phyloP scores from a whole-genome alignment of 768 basidiomycete genomes.

The Tulasnella calospora region DNA sequence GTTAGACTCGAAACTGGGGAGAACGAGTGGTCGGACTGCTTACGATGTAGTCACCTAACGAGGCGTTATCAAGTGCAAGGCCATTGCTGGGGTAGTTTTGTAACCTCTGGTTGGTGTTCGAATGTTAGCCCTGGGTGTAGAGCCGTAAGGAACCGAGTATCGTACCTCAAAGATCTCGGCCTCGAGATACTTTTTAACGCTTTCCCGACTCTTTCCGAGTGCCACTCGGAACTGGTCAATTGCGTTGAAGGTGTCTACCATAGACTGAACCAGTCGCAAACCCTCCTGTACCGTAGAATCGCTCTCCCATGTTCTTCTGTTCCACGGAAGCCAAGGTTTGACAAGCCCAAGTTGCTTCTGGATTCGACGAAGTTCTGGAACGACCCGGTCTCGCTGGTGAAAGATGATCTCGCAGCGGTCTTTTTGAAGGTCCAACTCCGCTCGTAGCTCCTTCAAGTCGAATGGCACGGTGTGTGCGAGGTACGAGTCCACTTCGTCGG shows the following conservation, averaged over 20 bases:
- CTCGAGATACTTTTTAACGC: neutral
- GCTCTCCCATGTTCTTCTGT: neutral
- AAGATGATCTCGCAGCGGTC: neutral
- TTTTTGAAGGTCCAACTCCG: neutral
- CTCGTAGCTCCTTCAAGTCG: neutral
- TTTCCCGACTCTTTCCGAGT: neutral
- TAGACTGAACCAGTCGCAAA: neutral
- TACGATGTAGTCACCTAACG: neutral
- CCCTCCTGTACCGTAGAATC: neutral
- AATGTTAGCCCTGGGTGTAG: neutral
- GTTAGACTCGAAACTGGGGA: neutral
- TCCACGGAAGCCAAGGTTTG: neutral
- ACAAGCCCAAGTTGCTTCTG: neutral
- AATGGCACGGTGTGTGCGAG: neutral
- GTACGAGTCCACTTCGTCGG: constrained; percentile 3
- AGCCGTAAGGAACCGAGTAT: neutral
- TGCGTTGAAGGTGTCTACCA: neutral
- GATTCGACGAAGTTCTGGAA: neutral
- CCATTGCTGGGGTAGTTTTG: neutral
- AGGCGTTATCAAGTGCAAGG: neutral
- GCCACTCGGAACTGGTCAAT: neutral
- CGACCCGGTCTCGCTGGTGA: neutral
- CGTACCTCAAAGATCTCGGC: neutral
- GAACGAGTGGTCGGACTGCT: neutral
- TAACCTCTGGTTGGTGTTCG: neutral